These are phyloP conservation scores for Mycena amicta DNA, from an alignment of 768 basidiomycete genomes.

Conservation along the genomic window DNA sequence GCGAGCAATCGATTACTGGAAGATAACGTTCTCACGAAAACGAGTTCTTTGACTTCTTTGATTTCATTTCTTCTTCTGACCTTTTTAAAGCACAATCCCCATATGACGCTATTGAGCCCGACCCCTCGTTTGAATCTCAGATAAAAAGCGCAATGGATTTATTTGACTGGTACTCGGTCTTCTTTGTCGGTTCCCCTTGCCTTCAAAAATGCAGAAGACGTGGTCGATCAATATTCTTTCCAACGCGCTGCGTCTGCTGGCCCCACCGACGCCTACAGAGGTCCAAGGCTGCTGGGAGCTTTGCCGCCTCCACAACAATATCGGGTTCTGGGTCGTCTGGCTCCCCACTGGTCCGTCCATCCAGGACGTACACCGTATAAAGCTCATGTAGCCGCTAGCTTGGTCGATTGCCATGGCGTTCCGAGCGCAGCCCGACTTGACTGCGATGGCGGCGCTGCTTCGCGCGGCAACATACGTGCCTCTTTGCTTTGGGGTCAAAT, in stretches of 20 bases:
- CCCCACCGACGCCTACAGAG: slow-evolving; percentile 25
- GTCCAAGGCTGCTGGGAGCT: slow-evolving; percentile 34
- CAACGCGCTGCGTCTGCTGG: slow-evolving; percentile 12
- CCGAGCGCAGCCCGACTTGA: slow-evolving; percentile 26
- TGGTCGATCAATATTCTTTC: slow-evolving; percentile 1
- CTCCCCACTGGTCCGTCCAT: slow-evolving; percentile 28
- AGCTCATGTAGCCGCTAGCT: slow-evolving; percentile 16
- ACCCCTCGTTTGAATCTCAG: not conserved
- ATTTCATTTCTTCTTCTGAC: not conserved
- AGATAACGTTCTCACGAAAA: not conserved
- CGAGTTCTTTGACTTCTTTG: not conserved
- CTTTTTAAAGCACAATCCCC: not conserved
- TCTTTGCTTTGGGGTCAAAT: slow-evolving; percentile 34
- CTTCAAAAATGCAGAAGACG: slow-evolving; percentile 6
- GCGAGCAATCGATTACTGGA: not conserved
- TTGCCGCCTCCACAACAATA: slow-evolving; percentile 35
- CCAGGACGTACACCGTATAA: not conserved
- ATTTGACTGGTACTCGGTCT: not conserved
- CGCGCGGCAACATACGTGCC: slow-evolving; percentile 29
- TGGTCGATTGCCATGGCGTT: slow-evolving; percentile 37
- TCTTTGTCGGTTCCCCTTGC: not conserved
- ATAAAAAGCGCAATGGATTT: not conserved
- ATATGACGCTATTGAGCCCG: not conserved
- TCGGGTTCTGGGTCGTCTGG: slow-evolving; percentile 36
- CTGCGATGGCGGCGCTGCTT: slow-evolving; percentile 19